A percentile compares a stretch with the other conserved stretches of the same genome.
Conservation (phyloP, 78 protist species). For the Dictyostelium firmibasis region DNA sequence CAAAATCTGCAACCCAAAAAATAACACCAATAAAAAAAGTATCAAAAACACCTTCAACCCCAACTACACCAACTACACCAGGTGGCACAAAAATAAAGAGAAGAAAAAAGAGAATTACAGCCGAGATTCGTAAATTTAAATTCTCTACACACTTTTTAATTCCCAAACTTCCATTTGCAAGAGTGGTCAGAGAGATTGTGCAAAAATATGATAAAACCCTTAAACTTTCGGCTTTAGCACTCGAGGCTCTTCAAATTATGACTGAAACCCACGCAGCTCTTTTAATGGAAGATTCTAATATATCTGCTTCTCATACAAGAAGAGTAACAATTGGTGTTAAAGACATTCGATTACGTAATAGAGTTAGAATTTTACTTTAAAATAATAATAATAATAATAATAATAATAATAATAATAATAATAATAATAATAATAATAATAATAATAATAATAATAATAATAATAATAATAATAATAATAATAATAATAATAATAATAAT, state of each 20-base stretch:
- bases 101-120: not conserved
- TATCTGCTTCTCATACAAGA: not conserved
- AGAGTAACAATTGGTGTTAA: not conserved
- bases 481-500: too few species aligned
- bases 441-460: too few species aligned
- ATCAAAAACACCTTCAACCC: not conserved
- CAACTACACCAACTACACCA: not conserved
- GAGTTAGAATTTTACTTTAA: not conserved
- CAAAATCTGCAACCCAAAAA: too few species aligned
- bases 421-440: too few species aligned
- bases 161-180: not conserved
- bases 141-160: not conserved
- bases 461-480: too few species aligned
- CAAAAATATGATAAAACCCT: not conserved
- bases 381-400: too few species aligned
- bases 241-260: not conserved
- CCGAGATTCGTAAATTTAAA: not conserved
- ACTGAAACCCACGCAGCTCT: not conserved
- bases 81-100: not conserved
- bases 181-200: not conserved
- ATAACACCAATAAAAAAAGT: not conserved
- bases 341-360: not conserved
- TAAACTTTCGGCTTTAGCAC: not conserved
- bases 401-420: too few species aligned
- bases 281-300: not conserved